Percentiles rank a stretch among this genome's conserved stretches.
phyloP scores from a whole-genome alignment of 129 eudicot species.

The Helichrysum umbraculigerum region DNA sequence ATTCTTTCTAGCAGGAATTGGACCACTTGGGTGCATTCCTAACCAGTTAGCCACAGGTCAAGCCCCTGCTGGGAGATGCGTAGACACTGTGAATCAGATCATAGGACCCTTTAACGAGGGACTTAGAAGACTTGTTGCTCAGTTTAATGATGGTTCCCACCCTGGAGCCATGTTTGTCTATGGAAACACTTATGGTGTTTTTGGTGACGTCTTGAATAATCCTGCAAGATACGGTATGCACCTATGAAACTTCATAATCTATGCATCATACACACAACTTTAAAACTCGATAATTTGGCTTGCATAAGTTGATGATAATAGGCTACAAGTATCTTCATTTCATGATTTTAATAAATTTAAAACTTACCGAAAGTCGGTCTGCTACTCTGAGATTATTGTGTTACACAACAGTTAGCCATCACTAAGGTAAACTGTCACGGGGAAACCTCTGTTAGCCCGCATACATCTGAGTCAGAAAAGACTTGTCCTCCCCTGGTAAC shows the following conservation, averaged over 20 bases:
- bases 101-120: conserved; percentile 84
- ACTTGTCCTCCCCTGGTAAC: no score
- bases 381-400: neutral
- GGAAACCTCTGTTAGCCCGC: no score
- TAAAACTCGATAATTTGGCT: neutral
- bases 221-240: conserved; percentile 61
- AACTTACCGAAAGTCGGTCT: no score
- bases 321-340: neutral
- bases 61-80: conserved; percentile 75
- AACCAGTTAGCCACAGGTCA: conserved; percentile 72
- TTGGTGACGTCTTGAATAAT: conserved; percentile 83
- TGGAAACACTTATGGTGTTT: conserved; percentile 65
- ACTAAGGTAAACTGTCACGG: no score
- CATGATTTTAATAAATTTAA: neutral
- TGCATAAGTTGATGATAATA: neutral
- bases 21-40: conserved; percentile 94
- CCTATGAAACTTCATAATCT: neutral
- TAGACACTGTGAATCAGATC: conserved; percentile 79
- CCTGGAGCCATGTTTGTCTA: conserved; percentile 82
- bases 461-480: no score
- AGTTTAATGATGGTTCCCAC: conserved; percentile 63
- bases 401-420: neutral
- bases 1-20: conserved; percentile 64
- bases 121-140: conserved; percentile 47
- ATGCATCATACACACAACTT: neutral